Conservation (phyloP, 139 green algal genomes). For the Auxenochlorella pyrenoidosa region DNA sequence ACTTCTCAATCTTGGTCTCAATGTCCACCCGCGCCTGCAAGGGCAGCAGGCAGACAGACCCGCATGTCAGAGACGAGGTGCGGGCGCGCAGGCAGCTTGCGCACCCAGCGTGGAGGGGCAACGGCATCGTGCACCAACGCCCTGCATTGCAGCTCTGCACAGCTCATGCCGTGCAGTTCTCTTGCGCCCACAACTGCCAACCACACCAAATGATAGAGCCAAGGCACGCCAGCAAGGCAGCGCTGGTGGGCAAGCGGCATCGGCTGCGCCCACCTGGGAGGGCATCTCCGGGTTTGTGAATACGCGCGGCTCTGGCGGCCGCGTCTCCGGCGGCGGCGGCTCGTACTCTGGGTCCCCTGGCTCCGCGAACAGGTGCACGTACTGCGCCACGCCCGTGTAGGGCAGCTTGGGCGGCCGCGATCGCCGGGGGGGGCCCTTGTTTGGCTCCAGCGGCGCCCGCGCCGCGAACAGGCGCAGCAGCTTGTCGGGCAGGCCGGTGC, state of each 20-base stretch:
- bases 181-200: no score
- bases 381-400: constrained; percentile 69
- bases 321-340: constrained; percentile 52
- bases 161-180: no score
- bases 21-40: constrained; percentile 71
- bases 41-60: constrained; percentile 34
- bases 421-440: constrained; percentile 2
- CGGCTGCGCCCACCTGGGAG: neutral
- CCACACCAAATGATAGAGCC: no score
- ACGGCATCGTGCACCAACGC: no score
- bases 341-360: constrained; percentile 82
- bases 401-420: constrained; percentile 49
- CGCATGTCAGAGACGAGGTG: no score
- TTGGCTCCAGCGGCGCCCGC: constrained; percentile 36
- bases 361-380: constrained; percentile 74
- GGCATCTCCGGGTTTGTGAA: constrained; percentile 81
- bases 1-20: constrained; percentile 81
- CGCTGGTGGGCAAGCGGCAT: no score
- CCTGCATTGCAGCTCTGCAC: no score
- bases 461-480: constrained; percentile 83
- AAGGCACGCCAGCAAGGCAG: no score
- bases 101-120: no score
- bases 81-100: no score
- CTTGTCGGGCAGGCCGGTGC: constrained; percentile 76
- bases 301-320: constrained; percentile 46